Base-by-base conservation (phyloP, 2,329 filamentous ascomycete genomes). In the Colletotrichum eremochloae region DNA sequence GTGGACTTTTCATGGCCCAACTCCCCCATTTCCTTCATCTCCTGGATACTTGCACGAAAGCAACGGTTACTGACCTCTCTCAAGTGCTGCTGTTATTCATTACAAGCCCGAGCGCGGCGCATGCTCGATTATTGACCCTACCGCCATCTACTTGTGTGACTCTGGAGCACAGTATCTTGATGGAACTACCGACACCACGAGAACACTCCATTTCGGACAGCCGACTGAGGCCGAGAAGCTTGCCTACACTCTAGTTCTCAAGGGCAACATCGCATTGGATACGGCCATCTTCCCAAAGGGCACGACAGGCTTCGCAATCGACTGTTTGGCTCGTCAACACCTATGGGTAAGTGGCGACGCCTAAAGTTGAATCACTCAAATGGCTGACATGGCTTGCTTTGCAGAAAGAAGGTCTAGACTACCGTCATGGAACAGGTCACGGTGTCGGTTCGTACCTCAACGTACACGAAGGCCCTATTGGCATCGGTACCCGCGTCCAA, bases 111-210 rank as follows among this genome's bases (percentile, higher is more conserved):
- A 97, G 79, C 90, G 89, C 67, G 94, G 93, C 29, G 92, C 87
- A 74, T 98, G 96, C 82, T 89, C 95, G 11, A 85, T 89, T 38
- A 94, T 99, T 76, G 94, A 99, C 76, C 94, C 94, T 0, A 90
- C 91, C 8, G 91, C 92, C 18, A 90, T 99, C 71, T 99, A 99
- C 78, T 90, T 99, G 3, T 99, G 96, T 80, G 96, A 99, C 82
- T 98, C 96, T 31, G 96, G 96, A 31, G 96, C 94, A n/a, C 96
- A 99, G 81, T 99, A 96, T 78, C 87, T 93, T 3, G 96, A 99
- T 80, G 96, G 96, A 68, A 99, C 96, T 0, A 99, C 96, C 0
- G 96, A 99, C 79, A 97, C 94, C 0, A 99, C 96, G 6, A 89
- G 96, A 53, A 99, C 96, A 0, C 85, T 97, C 50, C 96, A 99